phyloP scores from a whole-genome alignment of 1,139 yeast genomes.

The Dujonia santamariae region DNA sequence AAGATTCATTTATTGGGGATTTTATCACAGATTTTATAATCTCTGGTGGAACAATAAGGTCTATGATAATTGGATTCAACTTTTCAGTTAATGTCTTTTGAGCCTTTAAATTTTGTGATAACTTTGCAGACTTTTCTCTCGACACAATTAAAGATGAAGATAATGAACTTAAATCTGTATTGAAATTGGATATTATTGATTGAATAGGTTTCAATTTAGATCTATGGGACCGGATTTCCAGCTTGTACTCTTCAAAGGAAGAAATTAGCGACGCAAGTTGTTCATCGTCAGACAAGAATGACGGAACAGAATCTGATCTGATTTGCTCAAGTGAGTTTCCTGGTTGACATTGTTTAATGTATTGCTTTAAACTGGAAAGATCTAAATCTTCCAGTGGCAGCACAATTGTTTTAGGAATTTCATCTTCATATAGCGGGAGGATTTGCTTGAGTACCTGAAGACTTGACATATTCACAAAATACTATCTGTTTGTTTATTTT shows the following conservation, averaged over 20 bases:
- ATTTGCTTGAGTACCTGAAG: slow-evolving; percentile 13
- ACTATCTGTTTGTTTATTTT: too few relatives aligned
- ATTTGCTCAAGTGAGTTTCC: slow-evolving; percentile 16
- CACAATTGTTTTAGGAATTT: too few relatives aligned
- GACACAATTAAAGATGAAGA: slow-evolving; percentile 61
- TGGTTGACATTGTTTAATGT: too few relatives aligned
- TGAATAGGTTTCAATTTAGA: slow-evolving; percentile 35
- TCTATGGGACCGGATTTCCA: slow-evolving; percentile 35
- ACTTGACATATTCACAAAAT: too few relatives aligned
- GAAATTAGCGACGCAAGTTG: slow-evolving; percentile 14
- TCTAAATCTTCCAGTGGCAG: too few relatives aligned
- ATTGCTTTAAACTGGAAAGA: too few relatives aligned
- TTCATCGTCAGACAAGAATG: slow-evolving; percentile 10
- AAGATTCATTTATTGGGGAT: slow-evolving; percentile 45
- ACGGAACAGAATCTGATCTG: slow-evolving; percentile 9
- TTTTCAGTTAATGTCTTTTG: slow-evolving; percentile 56
- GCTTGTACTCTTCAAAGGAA: slow-evolving; percentile 31
- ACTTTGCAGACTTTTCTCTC: slow-evolving; percentile 44
- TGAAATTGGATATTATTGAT: slow-evolving; percentile 48
- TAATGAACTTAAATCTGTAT: slow-evolving; percentile 52
- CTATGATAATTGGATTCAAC: slow-evolving; percentile 70
- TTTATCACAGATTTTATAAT: slow-evolving; percentile 47
- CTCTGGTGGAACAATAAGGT: slow-evolving; percentile 72
- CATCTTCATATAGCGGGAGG: slow-evolving; percentile 8
- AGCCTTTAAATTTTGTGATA: slow-evolving; percentile 37